Conservation (phyloP, 2,329 filamentous ascomycete species). For the Rachicladosporium sp. region DNA sequence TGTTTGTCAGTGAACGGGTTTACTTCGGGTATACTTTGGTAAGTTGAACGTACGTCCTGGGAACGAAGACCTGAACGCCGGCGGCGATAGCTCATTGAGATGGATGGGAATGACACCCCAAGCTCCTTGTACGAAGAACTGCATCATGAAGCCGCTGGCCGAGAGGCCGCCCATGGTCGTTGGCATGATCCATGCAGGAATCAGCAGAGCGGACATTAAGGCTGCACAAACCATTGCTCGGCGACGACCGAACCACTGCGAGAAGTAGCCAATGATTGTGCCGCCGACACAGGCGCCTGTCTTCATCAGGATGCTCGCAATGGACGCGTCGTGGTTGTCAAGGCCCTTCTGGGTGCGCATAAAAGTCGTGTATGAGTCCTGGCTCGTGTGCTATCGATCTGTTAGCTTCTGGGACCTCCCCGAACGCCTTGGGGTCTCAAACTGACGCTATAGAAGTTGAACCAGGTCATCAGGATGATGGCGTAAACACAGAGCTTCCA, state of each 20-base stretch:
- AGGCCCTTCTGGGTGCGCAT: slow-evolving; percentile 63
- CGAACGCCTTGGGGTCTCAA: too few species aligned
- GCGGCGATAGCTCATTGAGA: slow-evolving; percentile 60
- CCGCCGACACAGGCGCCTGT: slow-evolving; percentile 12
- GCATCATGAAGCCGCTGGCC: slow-evolving; percentile 55
- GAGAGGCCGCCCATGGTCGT: slow-evolving; percentile 47
- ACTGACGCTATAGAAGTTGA: too few species aligned
- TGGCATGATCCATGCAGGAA: slow-evolving; percentile 60
- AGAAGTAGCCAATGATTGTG: slow-evolving; percentile 53
- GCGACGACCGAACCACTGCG: slow-evolving; percentile 63
- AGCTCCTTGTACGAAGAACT: slow-evolving; percentile 55
- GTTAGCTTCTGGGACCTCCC: too few species aligned
- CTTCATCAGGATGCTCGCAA: slow-evolving; percentile 64
- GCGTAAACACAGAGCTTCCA: slow-evolving; percentile 72
- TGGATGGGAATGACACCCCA: slow-evolving; percentile 62
- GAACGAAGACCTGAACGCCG: slow-evolving; percentile 58
- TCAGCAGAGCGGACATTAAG: slow-evolving; percentile 47
- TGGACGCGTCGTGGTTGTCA: slow-evolving; percentile 48
- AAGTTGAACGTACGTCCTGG: slow-evolving; percentile 35
- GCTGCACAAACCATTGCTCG: slow-evolving; percentile 52
- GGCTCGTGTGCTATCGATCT: slow-evolving; percentile 50
- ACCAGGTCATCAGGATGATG: slow-evolving; percentile 57
- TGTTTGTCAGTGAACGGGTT: not conserved
- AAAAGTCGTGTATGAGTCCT: slow-evolving; percentile 74
- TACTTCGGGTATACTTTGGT: not conserved